Conservation (phyloP, 192 early-diverging fungal species). For the Entomortierella chlamydospora region DNA sequence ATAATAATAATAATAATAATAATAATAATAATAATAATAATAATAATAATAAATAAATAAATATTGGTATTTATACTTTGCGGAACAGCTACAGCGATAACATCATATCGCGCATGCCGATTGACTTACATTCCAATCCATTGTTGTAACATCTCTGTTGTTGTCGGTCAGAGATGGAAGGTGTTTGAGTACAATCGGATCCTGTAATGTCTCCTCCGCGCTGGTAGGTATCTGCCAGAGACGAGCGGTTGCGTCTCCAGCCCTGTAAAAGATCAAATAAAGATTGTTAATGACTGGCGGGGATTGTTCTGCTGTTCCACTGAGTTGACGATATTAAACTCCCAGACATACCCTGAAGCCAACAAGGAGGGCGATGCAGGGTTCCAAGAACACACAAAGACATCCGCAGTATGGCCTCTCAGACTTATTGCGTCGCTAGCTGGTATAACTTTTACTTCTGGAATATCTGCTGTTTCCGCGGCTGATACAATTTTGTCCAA, state of each 20-base stretch:
- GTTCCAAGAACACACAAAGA: constrained; percentile 87
- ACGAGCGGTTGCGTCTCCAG: constrained; percentile 86
- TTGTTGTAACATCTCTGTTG: constrained; percentile 81
- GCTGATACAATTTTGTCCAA: background rate
- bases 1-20: no score
- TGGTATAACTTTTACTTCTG: constrained; percentile 49
- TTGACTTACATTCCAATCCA: constrained; percentile 85
- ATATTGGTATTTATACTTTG: no score
- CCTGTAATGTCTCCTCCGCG: constrained; percentile 55
- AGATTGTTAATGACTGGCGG: no score
- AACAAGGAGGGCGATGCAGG: constrained; percentile 69
- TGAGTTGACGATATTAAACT: background rate
- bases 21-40: no score
- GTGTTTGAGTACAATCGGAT: constrained; percentile 70
- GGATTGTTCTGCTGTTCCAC: no score
- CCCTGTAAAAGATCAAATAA: constrained; percentile 40
- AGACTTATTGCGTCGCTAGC: constrained; percentile 66
- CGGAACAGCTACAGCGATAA: no score
- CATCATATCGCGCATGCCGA: no score
- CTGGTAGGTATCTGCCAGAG: constrained; percentile 83
- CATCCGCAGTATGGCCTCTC: constrained; percentile 76
- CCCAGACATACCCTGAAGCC: constrained; percentile 78
- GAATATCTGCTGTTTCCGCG: constrained; percentile 9
- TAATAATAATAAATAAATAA: background rate
- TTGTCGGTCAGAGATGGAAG: constrained; percentile 54